These are phyloP conservation scores for Cryptococcus floricola DNA, from an alignment of 1,284 basidiomycete genomes.

Conservation along the genomic window DNA sequence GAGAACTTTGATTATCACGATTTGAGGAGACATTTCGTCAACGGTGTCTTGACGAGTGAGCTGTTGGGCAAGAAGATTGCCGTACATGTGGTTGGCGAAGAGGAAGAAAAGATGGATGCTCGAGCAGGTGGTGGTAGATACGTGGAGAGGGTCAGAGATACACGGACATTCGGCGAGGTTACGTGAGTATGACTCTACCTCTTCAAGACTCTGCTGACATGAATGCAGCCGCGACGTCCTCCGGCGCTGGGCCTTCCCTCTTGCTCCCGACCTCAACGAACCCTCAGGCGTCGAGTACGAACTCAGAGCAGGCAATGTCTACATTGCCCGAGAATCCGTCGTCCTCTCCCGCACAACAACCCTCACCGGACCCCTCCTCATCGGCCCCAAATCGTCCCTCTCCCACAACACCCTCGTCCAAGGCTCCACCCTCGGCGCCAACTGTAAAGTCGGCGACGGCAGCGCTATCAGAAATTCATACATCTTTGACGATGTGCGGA, in stretches of 20 bases:
- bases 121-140: constrained; percentile 60
- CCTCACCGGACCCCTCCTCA: constrained; percentile 36
- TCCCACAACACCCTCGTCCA: constrained; percentile 39
- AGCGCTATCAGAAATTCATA: constrained; percentile 70
- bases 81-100: constrained; percentile 27
- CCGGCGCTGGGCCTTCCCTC: constrained; percentile 86
- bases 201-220: constrained; percentile 1
- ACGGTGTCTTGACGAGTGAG: constrained; percentile 94
- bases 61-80: constrained; percentile 89
- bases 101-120: constrained; percentile 18
- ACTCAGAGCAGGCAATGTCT: constrained; percentile 76
- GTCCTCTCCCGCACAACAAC: constrained; percentile 61
- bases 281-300: constrained; percentile 77
- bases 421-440: constrained; percentile 69
- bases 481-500: constrained; percentile 70
- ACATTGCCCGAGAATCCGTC: constrained; percentile 73
- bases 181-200: constrained; percentile 53
- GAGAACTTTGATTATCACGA: constrained; percentile 99
- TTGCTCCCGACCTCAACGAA: constrained; percentile 89
- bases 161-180: constrained; percentile 81
- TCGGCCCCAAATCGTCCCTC: constrained; percentile 35
- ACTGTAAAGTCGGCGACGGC: constrained; percentile 73
- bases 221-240: constrained; percentile 79
- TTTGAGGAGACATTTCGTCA: constrained; percentile 86
- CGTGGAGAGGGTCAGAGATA: constrained; percentile 82